Evolutionary conservation across 169 alveolate species (phyloP).

Genomic region (Plasmodium vivax): DNA sequence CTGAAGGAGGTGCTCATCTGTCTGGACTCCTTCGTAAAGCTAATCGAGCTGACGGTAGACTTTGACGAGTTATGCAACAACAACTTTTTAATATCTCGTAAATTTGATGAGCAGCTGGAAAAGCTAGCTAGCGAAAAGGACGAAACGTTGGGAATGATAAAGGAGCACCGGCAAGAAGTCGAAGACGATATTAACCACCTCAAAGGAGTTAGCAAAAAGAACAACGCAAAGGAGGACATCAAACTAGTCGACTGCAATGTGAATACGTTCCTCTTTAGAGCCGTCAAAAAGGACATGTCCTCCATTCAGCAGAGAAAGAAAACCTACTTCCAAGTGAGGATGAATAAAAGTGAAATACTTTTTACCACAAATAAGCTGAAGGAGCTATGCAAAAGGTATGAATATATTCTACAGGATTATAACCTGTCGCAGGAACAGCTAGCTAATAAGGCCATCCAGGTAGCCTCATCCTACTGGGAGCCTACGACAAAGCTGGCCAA

Average conservation of each 20-base stretch:
- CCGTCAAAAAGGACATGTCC: conserved; percentile 87
- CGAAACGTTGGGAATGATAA: conserved; percentile 72
- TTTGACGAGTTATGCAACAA: conserved; percentile 91
- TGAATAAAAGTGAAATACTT: conserved; percentile 89
- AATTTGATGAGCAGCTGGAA: conserved; percentile 86
- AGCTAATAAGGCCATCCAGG: conserved; percentile 92
- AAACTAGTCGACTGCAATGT: conserved; percentile 86
- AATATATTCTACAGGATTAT: conserved; percentile 84
- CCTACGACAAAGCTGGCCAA: conserved; percentile 90
- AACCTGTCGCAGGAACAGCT: conserved; percentile 86
- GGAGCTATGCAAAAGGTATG: conserved; percentile 85
- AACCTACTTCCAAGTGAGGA: conserved; percentile 81
- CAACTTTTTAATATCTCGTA: conserved; percentile 87
- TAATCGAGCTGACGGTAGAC: conserved; percentile 94
- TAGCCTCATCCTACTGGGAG: conserved; percentile 96
- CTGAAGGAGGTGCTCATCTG: conserved; percentile 82
- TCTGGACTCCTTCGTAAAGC: conserved; percentile 87
- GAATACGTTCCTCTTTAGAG: conserved; percentile 88
- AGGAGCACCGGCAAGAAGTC: conserved; percentile 79
- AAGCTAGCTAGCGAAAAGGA: conserved; percentile 59
- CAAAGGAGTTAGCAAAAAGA: conserved; percentile 83
- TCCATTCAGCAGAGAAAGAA: conserved; percentile 76
- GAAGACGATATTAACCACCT: conserved; percentile 88
- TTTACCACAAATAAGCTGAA: conserved; percentile 89
- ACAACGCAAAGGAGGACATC: conserved; percentile 77